These are phyloP conservation scores for Ogataea paradorogensis DNA, from an alignment of 805 yeast genomes.

Conservation along the genomic window DNA sequence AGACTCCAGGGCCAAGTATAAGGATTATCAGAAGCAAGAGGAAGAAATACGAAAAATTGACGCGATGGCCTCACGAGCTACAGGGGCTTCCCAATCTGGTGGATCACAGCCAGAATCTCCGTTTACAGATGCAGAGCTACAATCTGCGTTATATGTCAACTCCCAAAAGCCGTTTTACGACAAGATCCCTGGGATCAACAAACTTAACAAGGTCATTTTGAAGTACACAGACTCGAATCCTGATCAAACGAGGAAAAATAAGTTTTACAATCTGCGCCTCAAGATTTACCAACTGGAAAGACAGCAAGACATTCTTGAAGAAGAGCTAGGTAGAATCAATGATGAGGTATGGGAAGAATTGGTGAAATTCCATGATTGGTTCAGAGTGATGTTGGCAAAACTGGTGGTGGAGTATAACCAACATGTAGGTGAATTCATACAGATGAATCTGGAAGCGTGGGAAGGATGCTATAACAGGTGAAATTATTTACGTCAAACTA, in stretches of 20 bases:
- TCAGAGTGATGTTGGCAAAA: slow-evolving; percentile 24
- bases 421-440: slow-evolving; percentile 24
- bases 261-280: slow-evolving; percentile 29
- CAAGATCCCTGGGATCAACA: slow-evolving; percentile 36
- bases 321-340: slow-evolving; percentile 28
- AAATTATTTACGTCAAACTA: slow-evolving; percentile 1
- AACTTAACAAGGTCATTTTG: slow-evolving; percentile 32
- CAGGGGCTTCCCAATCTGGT: slow-evolving; percentile 15
- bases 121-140: slow-evolving; percentile 33
- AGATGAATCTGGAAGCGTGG: slow-evolving; percentile 27
- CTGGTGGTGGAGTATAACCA: slow-evolving; percentile 25
- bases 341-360: slow-evolving; percentile 25
- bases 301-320: slow-evolving; percentile 27
- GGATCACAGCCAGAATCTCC: slow-evolving; percentile 24
- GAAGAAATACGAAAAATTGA: slow-evolving; percentile 33
- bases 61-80: slow-evolving; percentile 26
- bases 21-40: slow-evolving; percentile 30
- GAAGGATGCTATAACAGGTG: slow-evolving; percentile 23
- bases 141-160: slow-evolving; percentile 29
- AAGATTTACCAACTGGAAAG: slow-evolving; percentile 31
- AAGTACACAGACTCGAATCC: slow-evolving; percentile 36
- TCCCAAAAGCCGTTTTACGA: slow-evolving; percentile 30
- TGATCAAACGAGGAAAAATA: slow-evolving; percentile 33
- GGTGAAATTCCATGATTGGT: slow-evolving; percentile 32
- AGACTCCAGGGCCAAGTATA: slow-evolving; percentile 24